phyloP scores from a whole-genome alignment of 2,329 filamentous ascomycete species.

The Scopulariopsis brevicaulis region DNA sequence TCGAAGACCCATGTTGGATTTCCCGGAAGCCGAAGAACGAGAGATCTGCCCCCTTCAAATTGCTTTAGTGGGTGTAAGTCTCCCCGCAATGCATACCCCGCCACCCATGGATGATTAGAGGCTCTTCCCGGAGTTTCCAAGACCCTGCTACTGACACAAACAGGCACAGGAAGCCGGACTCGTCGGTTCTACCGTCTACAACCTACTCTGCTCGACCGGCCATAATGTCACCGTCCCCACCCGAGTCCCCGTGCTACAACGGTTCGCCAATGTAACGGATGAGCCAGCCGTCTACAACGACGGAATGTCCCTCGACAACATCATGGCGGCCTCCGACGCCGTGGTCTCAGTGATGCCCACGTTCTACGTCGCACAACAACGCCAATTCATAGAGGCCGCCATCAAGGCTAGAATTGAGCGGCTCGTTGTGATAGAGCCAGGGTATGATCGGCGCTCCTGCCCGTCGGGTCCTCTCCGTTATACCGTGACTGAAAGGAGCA shows the following conservation, averaged over 20 bases:
- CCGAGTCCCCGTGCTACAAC: constrained; percentile 27
- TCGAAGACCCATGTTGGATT: not conserved
- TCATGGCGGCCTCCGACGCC: constrained; percentile 45
- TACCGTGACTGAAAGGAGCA: constrained; percentile 35
- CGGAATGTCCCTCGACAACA: constrained; percentile 32
- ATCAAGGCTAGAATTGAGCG: constrained; percentile 47
- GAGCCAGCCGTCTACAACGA: constrained; percentile 25
- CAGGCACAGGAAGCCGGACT: constrained; percentile 19
- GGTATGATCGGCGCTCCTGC: constrained; percentile 20
- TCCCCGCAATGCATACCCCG: not conserved
- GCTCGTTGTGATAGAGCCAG: constrained; percentile 51
- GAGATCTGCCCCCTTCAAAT: not conserved
- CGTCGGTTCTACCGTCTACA: constrained; percentile 25
- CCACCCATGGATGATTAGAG: not conserved
- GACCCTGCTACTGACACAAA: not conserved
- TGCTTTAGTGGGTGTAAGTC: not conserved
- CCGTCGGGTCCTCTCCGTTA: constrained; percentile 31
- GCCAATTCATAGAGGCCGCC: constrained; percentile 43
- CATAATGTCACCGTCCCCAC: constrained; percentile 45
- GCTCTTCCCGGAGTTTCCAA: not conserved
- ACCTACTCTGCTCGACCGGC: constrained; percentile 21
- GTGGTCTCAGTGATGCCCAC: constrained; percentile 32
- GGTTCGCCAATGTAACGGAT: constrained; percentile 21
- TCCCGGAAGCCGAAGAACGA: not conserved
- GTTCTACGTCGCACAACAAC: constrained; percentile 12